Evolutionary conservation across 2,329 filamentous ascomycete species (phyloP), one percentile per base, ranked within the genome.

Genomic region (Fusarium scirpi): DNA sequence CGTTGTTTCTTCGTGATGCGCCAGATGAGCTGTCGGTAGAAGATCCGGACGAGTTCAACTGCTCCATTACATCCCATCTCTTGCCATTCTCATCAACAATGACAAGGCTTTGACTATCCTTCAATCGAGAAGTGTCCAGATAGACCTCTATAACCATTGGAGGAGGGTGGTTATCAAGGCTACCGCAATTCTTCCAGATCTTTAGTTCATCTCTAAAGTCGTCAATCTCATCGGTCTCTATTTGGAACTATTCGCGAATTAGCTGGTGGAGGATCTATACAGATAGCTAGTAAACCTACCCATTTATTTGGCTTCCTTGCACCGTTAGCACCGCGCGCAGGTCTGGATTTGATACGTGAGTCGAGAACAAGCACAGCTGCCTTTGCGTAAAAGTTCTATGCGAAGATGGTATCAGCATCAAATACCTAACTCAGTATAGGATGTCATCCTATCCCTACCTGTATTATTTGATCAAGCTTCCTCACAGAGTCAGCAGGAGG

Each of bases 381-480:
- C 83, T 98, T 98, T 72, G 90, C 90, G 79, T 94, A 93, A 81
- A 97, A 96, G 79, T 98, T 97, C 94, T 98, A n/a, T 10, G 25
- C 9, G 76, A 45, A 52, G 53, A n/a, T 32, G 45, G 20, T 51
- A 62, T 74, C 48, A 76, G 72, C 54, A 49, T 27, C 27, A 2
- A n/a, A 41, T 29, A 20, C 13, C 34, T 45, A 16, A 32, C 8
- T 20, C 27, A 34, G n/a, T 13, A 48, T 15, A 41, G n/a, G 6
- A 13, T 7, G 29, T 10, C 15, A 38, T 15, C 30, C 47, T 22
- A 32, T 29, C 70, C 76, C 48, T 75, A 97, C 94, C 87, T 96
- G 93, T 75, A 98, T 91, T 77, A 98, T 96, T 82, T 97, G 94
- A 80, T 97, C 96, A 73, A 98, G 85, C 83, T 96, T 96, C 81